Base-by-base conservation (phyloP, 129 eudicot genomes). In the Rutidosis leptorrhynchoides region DNA sequence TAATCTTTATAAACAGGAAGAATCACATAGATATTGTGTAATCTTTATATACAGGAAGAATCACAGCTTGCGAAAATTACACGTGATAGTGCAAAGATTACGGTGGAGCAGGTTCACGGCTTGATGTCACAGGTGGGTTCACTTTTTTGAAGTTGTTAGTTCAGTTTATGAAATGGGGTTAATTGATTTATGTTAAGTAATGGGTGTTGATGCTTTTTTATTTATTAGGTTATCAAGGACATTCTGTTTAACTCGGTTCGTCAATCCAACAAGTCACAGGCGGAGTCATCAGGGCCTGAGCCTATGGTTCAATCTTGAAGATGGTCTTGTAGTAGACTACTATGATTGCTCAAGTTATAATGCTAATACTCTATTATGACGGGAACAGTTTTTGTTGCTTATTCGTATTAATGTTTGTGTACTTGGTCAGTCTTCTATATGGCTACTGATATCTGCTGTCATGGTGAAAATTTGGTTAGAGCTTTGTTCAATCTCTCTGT, bases 81-180 rank as follows among this genome's bases (percentile, higher is more conserved):
- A 15, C 84, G 88, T 3, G 99, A 94, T 80, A 89, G 99, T 81
- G 89, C 97, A 60, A 94, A 94, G 85, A 94, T 94, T 55, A 89
- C 99, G 4, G 99, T 86, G 24, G 99, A 94, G 80, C 97, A 94
- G 78, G 97, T 94, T 74, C 99, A 94, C 70, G 99, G 99, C 19
- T 77, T 94, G 67, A 94, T 94, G 99, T 94, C 99, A 16, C 99
- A 89, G 97, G 99, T 86, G 55, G 62, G 28, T 67, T 73, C 24
- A 43, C 65, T 4, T 67, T n/a, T 1, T 74, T 26, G 0, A 53
- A 45, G n/a, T 29, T 45, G 0, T 48, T 33, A 24, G 8, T 29
- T 26, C 0, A 22, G 45, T 51, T 14, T 17, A 12, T 14, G 12
- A n/a, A 62, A 17, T 48, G 71, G 6, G 28, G 28, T 17, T 15